Evolutionary conservation across 2,329 filamentous ascomycete genomes (phyloP).

Genomic region (Mycosphaerella arachidis): DNA sequence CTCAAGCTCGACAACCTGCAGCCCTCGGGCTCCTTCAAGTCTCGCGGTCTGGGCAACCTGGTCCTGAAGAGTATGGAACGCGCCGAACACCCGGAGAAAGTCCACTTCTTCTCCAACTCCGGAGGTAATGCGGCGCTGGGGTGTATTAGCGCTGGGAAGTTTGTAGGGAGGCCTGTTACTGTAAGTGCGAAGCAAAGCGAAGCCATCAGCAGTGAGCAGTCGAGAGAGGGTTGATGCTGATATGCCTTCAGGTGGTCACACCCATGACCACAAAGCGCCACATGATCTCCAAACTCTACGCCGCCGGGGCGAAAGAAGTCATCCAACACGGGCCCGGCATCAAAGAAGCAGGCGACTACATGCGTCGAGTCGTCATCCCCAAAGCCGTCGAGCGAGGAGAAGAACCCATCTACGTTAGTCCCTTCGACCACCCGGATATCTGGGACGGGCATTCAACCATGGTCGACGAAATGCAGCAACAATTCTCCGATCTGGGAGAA

Average conservation of each 20-base stretch:
- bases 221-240: constrained; percentile 56
- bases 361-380: constrained; percentile 55
- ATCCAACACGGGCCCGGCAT: constrained; percentile 65
- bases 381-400: constrained; percentile 37
- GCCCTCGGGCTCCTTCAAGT: constrained; percentile 83
- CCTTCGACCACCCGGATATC: constrained; percentile 64
- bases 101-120: constrained; percentile 73
- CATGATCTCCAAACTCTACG: constrained; percentile 67
- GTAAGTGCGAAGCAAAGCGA: constrained; percentile 46
- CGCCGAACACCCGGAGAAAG: constrained; percentile 23
- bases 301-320: constrained; percentile 63
- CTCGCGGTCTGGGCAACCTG: constrained; percentile 66
- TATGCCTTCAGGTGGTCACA: constrained; percentile 57
- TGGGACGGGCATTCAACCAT: constrained; percentile 63
- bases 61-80: constrained; percentile 52
- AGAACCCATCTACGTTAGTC: constrained; percentile 60
- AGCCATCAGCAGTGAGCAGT: constrained; percentile 60
- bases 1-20: constrained; percentile 84
- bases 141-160: constrained; percentile 65
- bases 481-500: constrained; percentile 35
- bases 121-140: constrained; percentile 83
- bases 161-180: constrained; percentile 61
- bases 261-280: constrained; percentile 60
- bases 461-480: constrained; percentile 48
- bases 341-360: constrained; percentile 63